These are phyloP conservation scores for Gossypium stocksii DNA, from an alignment of 345 rosid genomes.

Conservation along the genomic window DNA sequence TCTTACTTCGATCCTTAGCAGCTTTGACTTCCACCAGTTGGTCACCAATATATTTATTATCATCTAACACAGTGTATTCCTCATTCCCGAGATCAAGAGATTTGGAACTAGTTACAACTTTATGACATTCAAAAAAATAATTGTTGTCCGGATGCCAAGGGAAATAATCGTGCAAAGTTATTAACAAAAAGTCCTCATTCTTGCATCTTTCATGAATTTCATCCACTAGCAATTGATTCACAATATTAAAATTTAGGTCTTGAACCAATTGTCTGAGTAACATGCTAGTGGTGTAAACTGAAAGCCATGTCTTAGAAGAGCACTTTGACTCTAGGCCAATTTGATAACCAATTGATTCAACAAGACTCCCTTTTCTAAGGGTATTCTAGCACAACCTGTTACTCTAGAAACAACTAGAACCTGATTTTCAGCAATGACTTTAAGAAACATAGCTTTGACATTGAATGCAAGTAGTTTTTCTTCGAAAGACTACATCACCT, in stretches of 20 bases:
- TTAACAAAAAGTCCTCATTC: slow-evolving; percentile 88
- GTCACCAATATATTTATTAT: slow-evolving; percentile 94
- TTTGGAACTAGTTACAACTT: slow-evolving; percentile 86
- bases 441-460: slow-evolving; percentile 62
- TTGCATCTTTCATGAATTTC: slow-evolving; percentile 98
- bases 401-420: slow-evolving; percentile 89
- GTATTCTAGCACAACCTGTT: slow-evolving; percentile 95
- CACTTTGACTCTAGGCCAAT: slow-evolving; percentile 81
- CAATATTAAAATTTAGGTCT: slow-evolving; percentile 68
- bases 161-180: slow-evolving; percentile 81
- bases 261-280: slow-evolving; percentile 79
- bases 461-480: slow-evolving; percentile 87
- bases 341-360: slow-evolving; percentile 92
- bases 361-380: slow-evolving; percentile 90
- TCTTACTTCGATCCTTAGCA: slow-evolving; percentile 89
- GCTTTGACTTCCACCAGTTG: slow-evolving; percentile 86
- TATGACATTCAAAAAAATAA: slow-evolving; percentile 72
- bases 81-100: slow-evolving; percentile 84
- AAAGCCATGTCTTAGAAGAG: slow-evolving; percentile 66
- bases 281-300: slow-evolving; percentile 93
- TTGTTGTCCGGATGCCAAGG: slow-evolving; percentile 71
- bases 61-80: slow-evolving; percentile 93
- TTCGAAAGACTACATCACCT: slow-evolving; percentile 67
- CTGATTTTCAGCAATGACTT: slow-evolving; percentile 78
- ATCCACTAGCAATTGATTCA: slow-evolving; percentile 92